A percentile compares a stretch with the other conserved stretches of the same genome.
Evolutionary conservation across 495 filamentous ascomycete genomes (phyloP).

Genomic region (Lasiosphaeriaceae sp.): DNA sequence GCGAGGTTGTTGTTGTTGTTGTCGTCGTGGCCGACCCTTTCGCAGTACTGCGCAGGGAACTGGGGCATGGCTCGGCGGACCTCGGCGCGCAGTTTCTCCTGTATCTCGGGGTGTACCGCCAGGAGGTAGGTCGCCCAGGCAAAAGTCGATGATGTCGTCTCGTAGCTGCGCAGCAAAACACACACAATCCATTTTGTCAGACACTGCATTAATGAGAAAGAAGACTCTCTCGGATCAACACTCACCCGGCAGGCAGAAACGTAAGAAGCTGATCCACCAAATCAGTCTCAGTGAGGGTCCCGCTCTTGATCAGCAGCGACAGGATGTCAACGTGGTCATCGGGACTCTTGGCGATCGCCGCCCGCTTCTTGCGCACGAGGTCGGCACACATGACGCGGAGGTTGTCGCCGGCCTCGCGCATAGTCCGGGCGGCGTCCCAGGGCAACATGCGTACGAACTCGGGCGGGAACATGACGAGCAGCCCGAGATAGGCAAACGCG

Average conservation of each 20-base stretch:
- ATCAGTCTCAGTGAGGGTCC: conserved; percentile 69
- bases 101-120: conserved; percentile 37
- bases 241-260: conserved; percentile 63
- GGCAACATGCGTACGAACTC: conserved; percentile 54
- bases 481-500: conserved; percentile 39
- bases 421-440: conserved; percentile 56
- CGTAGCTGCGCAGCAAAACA: too few relatives aligned
- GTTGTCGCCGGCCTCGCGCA: conserved; percentile 22
- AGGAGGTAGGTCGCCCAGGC: conserved; percentile 49
- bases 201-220: too few relatives aligned
- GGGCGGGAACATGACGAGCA: conserved; percentile 41
- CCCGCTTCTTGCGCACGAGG: conserved; percentile 63
- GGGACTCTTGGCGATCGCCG: conserved; percentile 40
- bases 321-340: conserved; percentile 65
- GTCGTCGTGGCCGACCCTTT: conserved; percentile 16
- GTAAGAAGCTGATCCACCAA: conserved; percentile 88
- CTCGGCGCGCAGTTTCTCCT: conserved; percentile 42
- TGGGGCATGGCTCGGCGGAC: conserved; percentile 57
- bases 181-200: too few relatives aligned
- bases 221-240: too few relatives aligned
- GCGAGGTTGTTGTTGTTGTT: conserved; percentile 44
- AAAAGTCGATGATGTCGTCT: conserved; percentile 53
- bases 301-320: conserved; percentile 71
- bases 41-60: conserved; percentile 16
- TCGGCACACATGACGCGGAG: not conserved